Conservation (phyloP, 768 basidiomycete species). For the Tricholoma saponaceum region DNA sequence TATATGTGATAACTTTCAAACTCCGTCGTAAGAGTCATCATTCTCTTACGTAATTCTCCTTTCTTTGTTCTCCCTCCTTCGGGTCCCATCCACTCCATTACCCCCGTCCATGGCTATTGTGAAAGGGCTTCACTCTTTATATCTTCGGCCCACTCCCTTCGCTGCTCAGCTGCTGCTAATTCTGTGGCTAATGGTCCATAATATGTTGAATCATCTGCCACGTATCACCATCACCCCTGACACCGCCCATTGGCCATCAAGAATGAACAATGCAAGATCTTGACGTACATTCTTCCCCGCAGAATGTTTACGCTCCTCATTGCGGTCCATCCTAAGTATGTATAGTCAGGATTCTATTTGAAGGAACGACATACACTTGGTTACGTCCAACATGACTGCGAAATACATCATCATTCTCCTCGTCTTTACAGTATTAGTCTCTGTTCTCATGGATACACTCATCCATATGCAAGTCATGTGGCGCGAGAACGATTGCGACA, state of each 20-base stretch:
- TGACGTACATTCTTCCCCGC: not conserved
- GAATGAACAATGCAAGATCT: not conserved
- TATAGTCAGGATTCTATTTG: too few species aligned
- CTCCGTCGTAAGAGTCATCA: constrained; percentile 40
- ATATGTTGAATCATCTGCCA: not conserved
- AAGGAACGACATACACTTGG: too few species aligned
- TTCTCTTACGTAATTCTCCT: constrained; percentile 38
- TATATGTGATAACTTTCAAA: constrained; percentile 42
- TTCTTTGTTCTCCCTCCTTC: constrained; percentile 29
- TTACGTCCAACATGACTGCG: too few species aligned
- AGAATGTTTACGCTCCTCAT: too few species aligned
- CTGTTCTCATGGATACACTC: too few species aligned
- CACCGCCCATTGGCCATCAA: not conserved
- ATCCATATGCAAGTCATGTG: not conserved
- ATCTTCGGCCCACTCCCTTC: not conserved
- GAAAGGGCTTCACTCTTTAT: not conserved
- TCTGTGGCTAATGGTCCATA: too few species aligned
- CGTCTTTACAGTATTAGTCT: too few species aligned
- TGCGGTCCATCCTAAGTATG: too few species aligned
- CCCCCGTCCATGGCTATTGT: not conserved
- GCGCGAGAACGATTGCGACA: not conserved
- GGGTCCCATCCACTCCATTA: constrained; percentile 2
- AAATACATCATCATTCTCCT: too few species aligned
- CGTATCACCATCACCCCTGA: not conserved
- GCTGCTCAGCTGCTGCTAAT: not conserved